phyloP scores from a whole-genome alignment of 225 moss, liverwort and hornwort species.

The Antitrichia curtipendula region DNA sequence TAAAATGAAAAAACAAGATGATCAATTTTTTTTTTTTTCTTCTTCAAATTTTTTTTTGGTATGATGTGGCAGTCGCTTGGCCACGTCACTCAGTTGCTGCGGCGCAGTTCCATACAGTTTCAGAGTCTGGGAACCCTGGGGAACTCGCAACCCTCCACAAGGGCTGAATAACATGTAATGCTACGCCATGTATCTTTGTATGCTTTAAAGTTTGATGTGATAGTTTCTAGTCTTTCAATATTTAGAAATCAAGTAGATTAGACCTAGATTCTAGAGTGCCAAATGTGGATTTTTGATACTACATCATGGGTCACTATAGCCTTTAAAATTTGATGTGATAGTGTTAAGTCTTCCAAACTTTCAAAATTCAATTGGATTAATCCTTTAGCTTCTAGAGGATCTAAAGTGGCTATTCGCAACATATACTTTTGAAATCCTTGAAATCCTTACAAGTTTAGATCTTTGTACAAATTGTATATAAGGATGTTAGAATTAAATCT shows the following conservation, averaged over 20 bases:
- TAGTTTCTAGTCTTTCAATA: not conserved
- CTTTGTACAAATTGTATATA: not conserved
- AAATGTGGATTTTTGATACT: not conserved
- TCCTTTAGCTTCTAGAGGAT: not conserved
- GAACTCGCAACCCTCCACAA: no score
- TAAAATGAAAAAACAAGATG: no score
- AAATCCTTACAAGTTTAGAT: not conserved
- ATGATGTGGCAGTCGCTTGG: no score
- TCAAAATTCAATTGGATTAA: not conserved
- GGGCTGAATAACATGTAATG: no score
- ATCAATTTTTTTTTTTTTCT: no score
- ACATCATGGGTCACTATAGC: rapidly evolving
- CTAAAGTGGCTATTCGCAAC: not conserved
- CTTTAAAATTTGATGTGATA: not conserved
- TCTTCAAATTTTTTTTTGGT: no score
- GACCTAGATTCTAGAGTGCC: not conserved
- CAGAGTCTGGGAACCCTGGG: no score
- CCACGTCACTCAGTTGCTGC: no score
- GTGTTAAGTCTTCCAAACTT: not conserved
- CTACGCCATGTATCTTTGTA: no score
- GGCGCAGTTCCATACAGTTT: no score
- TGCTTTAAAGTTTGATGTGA: no score
- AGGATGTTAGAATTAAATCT: not conserved
- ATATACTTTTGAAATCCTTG: not conserved
- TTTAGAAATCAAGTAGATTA: not conserved